Evolutionary conservation across 768 basidiomycete genomes (phyloP), one percentile per base, ranked within the genome.

Genomic region (Termitomyces sp.): DNA sequence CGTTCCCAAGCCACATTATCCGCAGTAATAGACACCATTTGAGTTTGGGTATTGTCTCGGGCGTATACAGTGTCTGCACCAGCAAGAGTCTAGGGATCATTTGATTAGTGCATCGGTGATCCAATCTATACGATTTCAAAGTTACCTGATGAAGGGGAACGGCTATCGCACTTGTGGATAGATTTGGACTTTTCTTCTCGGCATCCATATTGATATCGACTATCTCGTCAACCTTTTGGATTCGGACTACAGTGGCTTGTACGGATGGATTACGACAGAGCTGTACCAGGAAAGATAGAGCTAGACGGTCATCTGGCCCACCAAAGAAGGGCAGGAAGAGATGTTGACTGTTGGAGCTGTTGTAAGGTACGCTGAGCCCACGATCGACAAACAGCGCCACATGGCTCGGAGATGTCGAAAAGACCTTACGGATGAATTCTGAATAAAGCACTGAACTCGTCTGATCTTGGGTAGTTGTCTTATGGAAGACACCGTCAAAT

Each of bases 291-390:
- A 98, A 84, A 31, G 81, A 73, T 27, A 98, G 73, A 0, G 92
- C 92, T 21, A 93, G 77, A 1, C 97, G 84, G 68, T 98, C 96
- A 68, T 99, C 96, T 0, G 92, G 86, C 0, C 96, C 96, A 37
- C 96, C 96, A 68, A 93, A 90, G 83, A 96, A 98, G 0, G 95
- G 91, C 41, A 95, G 67, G 68, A 95, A 84, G 29, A 98, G 66
- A 61, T 91, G 90, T 58, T 87, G 77, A 23, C 63, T 69, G 42
- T 47, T 66, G 31, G 45, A 46, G 5, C 68, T 63, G 1, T 68
- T 61, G 44, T 68, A 63, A 16, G 69, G 64, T 7, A 63, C 55
- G 27, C 64, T 66, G 21, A 79, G 70, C 1, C 87, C 87, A 25
- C 87, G 77, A 69, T 98, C 96, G 57, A 97, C 81, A 69, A 91